phyloP scores from a whole-genome alignment of 2,329 filamentous ascomycete genomes.

The Daldinia sp. region DNA sequence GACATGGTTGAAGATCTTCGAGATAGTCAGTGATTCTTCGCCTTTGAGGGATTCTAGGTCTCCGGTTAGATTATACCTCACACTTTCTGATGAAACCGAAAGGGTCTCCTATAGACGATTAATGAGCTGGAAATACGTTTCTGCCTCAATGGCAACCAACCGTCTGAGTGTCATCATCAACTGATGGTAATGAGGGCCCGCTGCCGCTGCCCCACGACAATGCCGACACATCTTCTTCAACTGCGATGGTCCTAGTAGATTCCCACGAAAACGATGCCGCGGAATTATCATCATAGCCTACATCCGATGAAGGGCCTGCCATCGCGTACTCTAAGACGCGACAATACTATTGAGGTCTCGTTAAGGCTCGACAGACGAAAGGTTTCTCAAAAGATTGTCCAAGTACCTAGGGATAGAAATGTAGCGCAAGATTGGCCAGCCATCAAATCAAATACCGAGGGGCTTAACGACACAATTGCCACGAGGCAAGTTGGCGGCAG shows the following conservation, averaged over 20 bases:
- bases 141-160: slow-evolving; percentile 32
- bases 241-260: slow-evolving; percentile 26
- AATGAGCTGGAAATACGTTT: not conserved
- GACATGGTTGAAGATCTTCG: slow-evolving; percentile 50
- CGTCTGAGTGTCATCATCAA: slow-evolving; percentile 41
- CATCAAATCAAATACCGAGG: not conserved
- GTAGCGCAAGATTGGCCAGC: not conserved
- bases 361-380: not conserved
- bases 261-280: slow-evolving; percentile 25
- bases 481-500: slow-evolving; percentile 7
- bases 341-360: slow-evolving; percentile 3
- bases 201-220: slow-evolving; percentile 47
- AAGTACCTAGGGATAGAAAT: not conserved
- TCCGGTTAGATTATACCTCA: slow-evolving; percentile 25
- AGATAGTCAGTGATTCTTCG: slow-evolving; percentile 8
- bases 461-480: not conserved
- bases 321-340: slow-evolving; percentile 23
- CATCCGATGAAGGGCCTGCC: slow-evolving; percentile 15
- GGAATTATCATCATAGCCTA: slow-evolving; percentile 7
- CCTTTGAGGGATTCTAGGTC: not conserved
- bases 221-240: slow-evolving; percentile 28
- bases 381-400: not conserved
- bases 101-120: slow-evolving; percentile 26
- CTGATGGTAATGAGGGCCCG: slow-evolving; percentile 45
- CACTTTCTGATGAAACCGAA: slow-evolving; percentile 30